Evolutionary conservation across 1,284 basidiomycete species (phyloP), one percentile per base, ranked within the genome.

Genomic region (Anthracocystis setariae): DNA sequence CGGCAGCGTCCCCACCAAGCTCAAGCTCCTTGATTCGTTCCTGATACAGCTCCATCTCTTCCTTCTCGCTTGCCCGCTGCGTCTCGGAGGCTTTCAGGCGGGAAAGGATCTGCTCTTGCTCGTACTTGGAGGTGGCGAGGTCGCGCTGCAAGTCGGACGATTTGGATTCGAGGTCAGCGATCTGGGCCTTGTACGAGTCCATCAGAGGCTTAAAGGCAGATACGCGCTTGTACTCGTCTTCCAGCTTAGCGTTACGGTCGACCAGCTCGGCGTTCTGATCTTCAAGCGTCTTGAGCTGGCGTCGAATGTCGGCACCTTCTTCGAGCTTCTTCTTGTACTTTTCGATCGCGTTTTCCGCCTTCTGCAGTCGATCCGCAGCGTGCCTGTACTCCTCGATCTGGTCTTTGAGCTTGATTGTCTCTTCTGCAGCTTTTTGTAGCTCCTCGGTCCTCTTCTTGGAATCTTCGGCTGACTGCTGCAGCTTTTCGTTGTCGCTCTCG

Each of bases 251-350:
- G 77, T 95, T 94, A 82, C 90, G 91, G 85, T 97, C 92, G 27
- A 97, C 90, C 12, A 98, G 87, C 59, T 90, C 89, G 5, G 92
- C 89, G 71, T 98, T 97, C 84, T 97, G 92, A 74, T 91, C 92
- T 84, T 97, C 94, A 21, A 97, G 85, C 0, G 88, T 88, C 54
- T 93, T 93, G 78, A 96, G 87, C 74, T 91, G 89, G 66, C 93
- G 88, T 23, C 92, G 89, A 38, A 95, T 86, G 75, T 94, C 92
- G 3, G 92, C 92, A 4, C 90, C 89, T 82, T 97, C 95, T 77
- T 98, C 95, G 4, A 98, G 87, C 84, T 98, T 98, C 87, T 93
- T 95, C 86, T 95, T 95, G 85, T 97, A 96, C 84, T 98, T 98
- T 84, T 98, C 94, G 87, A 97, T 93, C 32, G 95, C 94, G 77